Conservation (phyloP, 2,329 filamentous ascomycete species). For the Spiromastix sp. region DNA sequence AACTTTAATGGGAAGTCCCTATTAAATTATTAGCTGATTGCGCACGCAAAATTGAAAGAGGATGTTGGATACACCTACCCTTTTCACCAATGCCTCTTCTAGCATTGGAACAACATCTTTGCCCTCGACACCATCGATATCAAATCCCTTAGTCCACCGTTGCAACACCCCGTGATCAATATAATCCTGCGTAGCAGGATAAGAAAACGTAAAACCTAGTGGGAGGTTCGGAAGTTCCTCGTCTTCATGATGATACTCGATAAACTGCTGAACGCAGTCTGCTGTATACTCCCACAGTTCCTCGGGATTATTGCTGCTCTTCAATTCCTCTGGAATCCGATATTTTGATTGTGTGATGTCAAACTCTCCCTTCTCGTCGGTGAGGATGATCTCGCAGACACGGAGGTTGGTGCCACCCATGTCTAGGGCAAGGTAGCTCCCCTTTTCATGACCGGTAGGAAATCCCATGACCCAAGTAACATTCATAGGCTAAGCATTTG, state of each 20-base stretch:
- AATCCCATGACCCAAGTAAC: conserved; percentile 91
- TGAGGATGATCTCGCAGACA: conserved; percentile 80
- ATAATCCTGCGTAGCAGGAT: conserved; percentile 85
- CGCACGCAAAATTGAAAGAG: neutral
- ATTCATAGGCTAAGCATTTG: conserved; percentile 74
- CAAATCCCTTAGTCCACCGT: conserved; percentile 96
- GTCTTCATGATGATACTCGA: conserved; percentile 69
- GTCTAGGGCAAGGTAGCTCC: conserved; percentile 80
- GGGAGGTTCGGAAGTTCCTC: conserved; percentile 53
- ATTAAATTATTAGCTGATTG: conserved; percentile 10
- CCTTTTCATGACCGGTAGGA: conserved; percentile 76
- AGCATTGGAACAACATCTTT: conserved; percentile 84
- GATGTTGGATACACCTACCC: conserved; percentile 36
- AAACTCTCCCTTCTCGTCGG: conserved; percentile 79
- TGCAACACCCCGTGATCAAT: conserved; percentile 89
- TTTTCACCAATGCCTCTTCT: conserved; percentile 62
- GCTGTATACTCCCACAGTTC: conserved; percentile 94
- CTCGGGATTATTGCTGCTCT: conserved; percentile 70
- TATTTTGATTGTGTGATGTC: conserved; percentile 96
- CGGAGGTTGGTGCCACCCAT: conserved; percentile 95
- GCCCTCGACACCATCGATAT: conserved; percentile 85
- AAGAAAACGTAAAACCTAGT: conserved; percentile 92
- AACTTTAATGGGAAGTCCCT: conserved; percentile 86
- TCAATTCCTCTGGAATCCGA: conserved; percentile 85
- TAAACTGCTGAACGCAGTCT: conserved; percentile 82